A percentile compares a stretch with the other conserved stretches of the same genome.
Conservation (phyloP, 352 stramenopile species). For the Globisporangium parvum region DNA sequence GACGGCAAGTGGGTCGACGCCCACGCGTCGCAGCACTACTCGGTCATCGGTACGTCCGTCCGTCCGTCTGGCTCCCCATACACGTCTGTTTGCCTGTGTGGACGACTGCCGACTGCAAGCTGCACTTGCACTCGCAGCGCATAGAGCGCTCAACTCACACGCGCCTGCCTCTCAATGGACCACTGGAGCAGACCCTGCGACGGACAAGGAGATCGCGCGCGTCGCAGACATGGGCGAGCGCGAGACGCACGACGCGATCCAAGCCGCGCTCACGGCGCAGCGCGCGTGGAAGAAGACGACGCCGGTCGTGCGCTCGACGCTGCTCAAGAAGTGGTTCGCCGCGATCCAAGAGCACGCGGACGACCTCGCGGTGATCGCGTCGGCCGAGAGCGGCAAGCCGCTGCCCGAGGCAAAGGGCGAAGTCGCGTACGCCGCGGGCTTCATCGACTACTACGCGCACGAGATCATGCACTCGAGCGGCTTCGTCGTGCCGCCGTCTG, state of each 20-base stretch:
- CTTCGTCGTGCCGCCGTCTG: slow-evolving; percentile 64
- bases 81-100: neutral
- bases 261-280: slow-evolving; percentile 53
- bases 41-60: slow-evolving; percentile 41
- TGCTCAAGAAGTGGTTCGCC: slow-evolving; percentile 82
- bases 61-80: neutral
- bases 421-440: slow-evolving; percentile 91
- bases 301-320: slow-evolving; percentile 46
- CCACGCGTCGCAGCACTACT: slow-evolving; percentile 45
- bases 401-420: slow-evolving; percentile 92
- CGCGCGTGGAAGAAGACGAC: slow-evolving; percentile 69
- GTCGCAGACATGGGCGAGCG: slow-evolving; percentile 63
- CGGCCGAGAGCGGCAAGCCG: slow-evolving; percentile 96
- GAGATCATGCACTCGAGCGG: slow-evolving; percentile 89
- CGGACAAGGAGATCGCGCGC: slow-evolving; percentile 57
- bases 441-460: slow-evolving; percentile 96
- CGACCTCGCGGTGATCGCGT: slow-evolving; percentile 92
- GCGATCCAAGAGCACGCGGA: slow-evolving; percentile 62
- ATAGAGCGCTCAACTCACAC: neutral
- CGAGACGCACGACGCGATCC: slow-evolving; percentile 74
- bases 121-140: too few species aligned
- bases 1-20: slow-evolving; percentile 72
- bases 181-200: slow-evolving; percentile 53
- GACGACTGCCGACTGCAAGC: neutral
- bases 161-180: neutral